Base-by-base conservation (phyloP, 1,139 yeast genomes). In the Tardiomyces digboiensis region DNA sequence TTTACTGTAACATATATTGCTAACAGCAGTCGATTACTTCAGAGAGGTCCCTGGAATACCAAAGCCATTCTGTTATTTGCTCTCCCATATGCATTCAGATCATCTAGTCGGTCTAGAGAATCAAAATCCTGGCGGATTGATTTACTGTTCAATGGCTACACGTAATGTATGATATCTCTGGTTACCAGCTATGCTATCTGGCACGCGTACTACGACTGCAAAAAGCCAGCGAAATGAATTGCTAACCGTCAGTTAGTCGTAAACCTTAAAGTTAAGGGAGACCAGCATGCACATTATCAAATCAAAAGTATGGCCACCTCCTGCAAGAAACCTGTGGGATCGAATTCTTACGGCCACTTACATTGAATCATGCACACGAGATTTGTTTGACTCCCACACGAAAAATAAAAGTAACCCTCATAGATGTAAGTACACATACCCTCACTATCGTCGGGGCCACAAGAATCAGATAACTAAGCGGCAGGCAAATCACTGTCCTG, bases 401-500 rank as follows among this genome's bases (percentile, higher is more conserved):
- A 3, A 23, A 42, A 7, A 47, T 63, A 16, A 51, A 46, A 21
- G 63, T 65, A 5, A 65, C 68, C 2, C 52, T 64, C 5, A 45
- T 66, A 7, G 62, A 58, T 29, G 62, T 52, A 23, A 14, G 44
- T 33, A 13, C n/a, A n/a, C n/a, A n/a, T n/a, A n/a, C n/a, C 8
- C 39, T 19, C 39, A 7, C 43, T 48, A 2, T 29, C 36, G 1
- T 46, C 45, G 58, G 10, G 44, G 38, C 0, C 53, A 53, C 2
- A 51, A 45, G 19, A 6, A 56, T 39, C 2, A 49, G 50, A 13
- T 37, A 18, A 3, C 44, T 67, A 8, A 48, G 26, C 7, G 45
- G 69, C 0, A 69, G 7, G 65, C 78, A 0, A 72, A 78, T 52
- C 86, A 80, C 52, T 80, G 85, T 52, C 80, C 82, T 3, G 86